A percentile compares a stretch with the other conserved stretches of the same genome.
Evolutionary conservation across 768 basidiomycete species (phyloP).

Genomic region (Russula brevipes): DNA sequence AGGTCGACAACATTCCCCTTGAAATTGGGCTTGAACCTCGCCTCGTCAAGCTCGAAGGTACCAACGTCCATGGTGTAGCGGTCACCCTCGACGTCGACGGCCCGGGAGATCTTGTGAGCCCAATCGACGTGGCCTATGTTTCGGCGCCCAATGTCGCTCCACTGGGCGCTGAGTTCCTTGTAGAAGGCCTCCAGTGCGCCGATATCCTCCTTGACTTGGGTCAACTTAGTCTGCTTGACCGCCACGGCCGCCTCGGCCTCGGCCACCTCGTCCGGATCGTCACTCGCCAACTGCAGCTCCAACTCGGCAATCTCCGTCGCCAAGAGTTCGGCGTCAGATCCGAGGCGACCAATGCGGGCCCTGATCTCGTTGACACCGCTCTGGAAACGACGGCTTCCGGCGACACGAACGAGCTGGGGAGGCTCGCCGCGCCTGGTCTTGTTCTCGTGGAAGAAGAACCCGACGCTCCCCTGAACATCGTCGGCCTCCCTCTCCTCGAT

Average conservation of each 20-base stretch:
- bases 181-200: not conserved
- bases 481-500: not conserved
- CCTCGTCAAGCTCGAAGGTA: not conserved
- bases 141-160: not conserved
- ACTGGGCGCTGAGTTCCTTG: not conserved
- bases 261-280: not conserved
- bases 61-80: not conserved
- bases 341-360: not conserved
- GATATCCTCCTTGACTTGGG: not conserved
- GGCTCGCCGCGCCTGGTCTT: conserved; percentile 23
- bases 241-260: not conserved
- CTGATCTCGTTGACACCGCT: not conserved
- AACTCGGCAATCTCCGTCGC: not conserved
- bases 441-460: conserved; percentile 1
- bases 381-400: not conserved
- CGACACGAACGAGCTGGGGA: not conserved
- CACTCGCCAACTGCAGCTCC: not conserved
- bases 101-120: not conserved
- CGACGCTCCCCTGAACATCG: not conserved
- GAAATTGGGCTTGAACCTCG: not conserved
- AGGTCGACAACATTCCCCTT: conserved; percentile 1
- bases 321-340: too few species aligned
- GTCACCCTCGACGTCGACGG: not conserved
- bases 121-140: not conserved
- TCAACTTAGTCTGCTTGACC: not conserved